phyloP scores from a whole-genome alignment of 2,329 filamentous ascomycete genomes.

The Calcarisporium arbuscula region DNA sequence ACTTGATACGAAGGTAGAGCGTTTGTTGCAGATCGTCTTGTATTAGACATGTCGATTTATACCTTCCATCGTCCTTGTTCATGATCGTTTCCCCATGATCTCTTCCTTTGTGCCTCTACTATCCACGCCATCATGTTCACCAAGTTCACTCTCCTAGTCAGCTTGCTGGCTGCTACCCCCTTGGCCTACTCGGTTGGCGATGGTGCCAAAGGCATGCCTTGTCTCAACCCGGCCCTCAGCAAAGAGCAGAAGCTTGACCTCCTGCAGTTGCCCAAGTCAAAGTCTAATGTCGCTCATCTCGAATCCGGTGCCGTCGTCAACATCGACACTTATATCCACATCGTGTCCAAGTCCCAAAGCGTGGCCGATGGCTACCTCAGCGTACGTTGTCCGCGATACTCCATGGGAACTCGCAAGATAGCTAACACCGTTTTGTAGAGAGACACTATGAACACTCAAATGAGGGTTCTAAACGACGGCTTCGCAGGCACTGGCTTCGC shows the following conservation, averaged over 20 bases:
- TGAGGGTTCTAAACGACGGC: constrained; percentile 32
- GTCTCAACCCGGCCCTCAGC: constrained; percentile 13
- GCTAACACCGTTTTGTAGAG: background rate
- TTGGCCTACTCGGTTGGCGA: constrained; percentile 1
- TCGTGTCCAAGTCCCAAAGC: constrained; percentile 24
- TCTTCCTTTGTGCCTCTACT: background rate
- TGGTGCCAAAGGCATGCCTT: constrained; percentile 2
- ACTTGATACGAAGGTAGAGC: too few species aligned
- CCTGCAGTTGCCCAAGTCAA: constrained; percentile 11
- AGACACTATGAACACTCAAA: background rate
- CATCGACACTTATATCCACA: constrained; percentile 30
- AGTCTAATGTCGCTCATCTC: constrained; percentile 11
- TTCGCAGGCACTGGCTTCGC: constrained; percentile 33
- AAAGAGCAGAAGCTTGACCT: constrained; percentile 12
- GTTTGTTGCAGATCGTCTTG: too few species aligned
- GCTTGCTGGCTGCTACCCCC: constrained; percentile 11
- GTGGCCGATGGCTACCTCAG: constrained; percentile 26
- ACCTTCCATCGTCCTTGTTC: too few species aligned
- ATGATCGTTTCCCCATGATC: background rate
- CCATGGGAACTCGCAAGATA: background rate
- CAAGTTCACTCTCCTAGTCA: constrained; percentile 13
- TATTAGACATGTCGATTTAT: too few species aligned
- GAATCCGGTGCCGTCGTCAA: constrained; percentile 18
- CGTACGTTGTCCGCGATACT: constrained; percentile 16
- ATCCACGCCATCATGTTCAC: constrained; percentile 6